Base-by-base conservation (phyloP, 208 protist genomes). In the Acanthamoeba polyphaga region DNA sequence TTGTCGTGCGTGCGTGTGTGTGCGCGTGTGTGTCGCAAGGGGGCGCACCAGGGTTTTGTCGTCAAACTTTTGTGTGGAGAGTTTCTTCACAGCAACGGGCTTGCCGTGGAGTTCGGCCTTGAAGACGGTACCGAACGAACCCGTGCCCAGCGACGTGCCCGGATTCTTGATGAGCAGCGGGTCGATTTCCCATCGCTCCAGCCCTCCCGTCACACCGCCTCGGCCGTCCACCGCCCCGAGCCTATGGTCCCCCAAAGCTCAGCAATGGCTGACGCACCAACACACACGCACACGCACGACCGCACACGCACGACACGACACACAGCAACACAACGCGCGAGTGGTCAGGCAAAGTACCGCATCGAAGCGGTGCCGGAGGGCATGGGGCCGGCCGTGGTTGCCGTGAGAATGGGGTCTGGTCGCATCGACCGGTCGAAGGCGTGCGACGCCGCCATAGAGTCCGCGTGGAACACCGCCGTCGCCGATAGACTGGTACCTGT, bases 51-150 rank as follows among this genome's bases (percentile, higher is more conserved):
- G 87, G 7, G 87, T 92, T 29, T 92, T 92, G 32, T 92, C 87
- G 43, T 92, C 87, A 49, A 92, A 92, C 64, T 92, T 92, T 74
- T 92, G 87, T 66, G 87, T 92, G 34, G 87, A 92, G n/a, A 92
- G 87, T n/a, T 92, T 92, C 49, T 92, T 92, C 13, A 92, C 87
- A 19, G 87, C 87, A 10, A 92, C 87, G 34, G 51, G 60, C 62
- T 92, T 92, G 62, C 87, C 87, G 49, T 92, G 87, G n/a, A 66
- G 62, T 32, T 78, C 64, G 8, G 87, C 87, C 62, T 76, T 68
- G 87, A 92, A 92, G 17, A 92, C 87, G 27, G 87, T 92, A n/a
- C 87, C 87, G 27, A 92, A 92, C 13, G 60, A 76, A 15, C 87
- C 87, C 13, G 87, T 92, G 60, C 87, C 87, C 17, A 92, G 87